Evolutionary conservation across 257 asterid genomes (phyloP), one percentile per base, ranked within the genome.

Genomic region (Scutellaria galericulata): DNA sequence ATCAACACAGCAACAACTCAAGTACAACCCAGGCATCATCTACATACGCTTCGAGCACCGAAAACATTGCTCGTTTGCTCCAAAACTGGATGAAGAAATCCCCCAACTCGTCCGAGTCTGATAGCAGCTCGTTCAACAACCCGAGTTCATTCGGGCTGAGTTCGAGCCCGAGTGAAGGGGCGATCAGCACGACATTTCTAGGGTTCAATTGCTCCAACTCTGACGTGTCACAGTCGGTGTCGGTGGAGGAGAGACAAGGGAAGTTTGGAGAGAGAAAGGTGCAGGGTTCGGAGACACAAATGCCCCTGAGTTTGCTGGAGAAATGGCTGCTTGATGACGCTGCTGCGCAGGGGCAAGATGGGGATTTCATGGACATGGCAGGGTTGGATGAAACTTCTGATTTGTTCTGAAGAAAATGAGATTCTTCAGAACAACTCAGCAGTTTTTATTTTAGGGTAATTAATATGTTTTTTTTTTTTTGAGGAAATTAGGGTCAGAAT

Each of bases 301-400:
- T 88, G 84, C 96, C 96, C 74, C 76, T 92, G 10, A 81, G 85
- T 46, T 75, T 85, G 73, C 78, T 92, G 66, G 97, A 92, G 89
- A 90, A 89, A 52, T 92, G 97, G 97, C 80, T 92, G 14, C 80
- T 90, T 67, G 96, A 88, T 65, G 96, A 90, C 68, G 83, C 87
- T 3, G 84, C 83, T 4, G 82, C 79, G 60, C 91, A 86, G 63
- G 87, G 86, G 68, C 88, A 84, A n/a, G 91, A 74, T 5, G 90
- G 72, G 73, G 91, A 86, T 73, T 81, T 87, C 72, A 83, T 87
- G 85, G 85, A 83, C 69, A 77, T 87, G 85, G 73, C 87, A 31
- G 37, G 37, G 7, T 64, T 87, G 47, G 84, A 78, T 58, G 96
- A 68, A 77, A 87, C 93, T 87, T 85, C 88, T 81, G 82, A 85